Evolutionary conservation across 1,284 basidiomycete species (phyloP).

Genomic region (Ceratobasidium sp.): DNA sequence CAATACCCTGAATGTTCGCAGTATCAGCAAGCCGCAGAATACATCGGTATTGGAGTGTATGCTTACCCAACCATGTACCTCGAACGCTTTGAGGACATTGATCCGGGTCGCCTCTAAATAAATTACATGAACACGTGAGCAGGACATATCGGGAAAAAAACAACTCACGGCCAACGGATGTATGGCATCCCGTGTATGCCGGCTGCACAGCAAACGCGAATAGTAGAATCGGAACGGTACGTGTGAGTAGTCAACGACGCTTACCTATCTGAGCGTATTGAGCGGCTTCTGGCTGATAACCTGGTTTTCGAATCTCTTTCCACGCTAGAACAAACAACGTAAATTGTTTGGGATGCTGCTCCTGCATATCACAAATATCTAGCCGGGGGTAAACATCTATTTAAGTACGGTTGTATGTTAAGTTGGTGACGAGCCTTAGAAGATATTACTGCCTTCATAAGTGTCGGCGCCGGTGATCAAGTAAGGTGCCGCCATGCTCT

Average conservation of each 20-base stretch:
- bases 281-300: constrained; percentile 27
- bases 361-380: constrained; percentile 39
- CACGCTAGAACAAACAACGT: constrained; percentile 45
- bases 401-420: not conserved
- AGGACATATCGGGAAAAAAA: no score
- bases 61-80: not conserved
- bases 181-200: constrained; percentile 48
- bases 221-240: not conserved
- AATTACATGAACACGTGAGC: no score
- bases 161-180: constrained; percentile 37
- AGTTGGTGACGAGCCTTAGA: no score
- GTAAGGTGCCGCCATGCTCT: no score
- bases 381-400: constrained; percentile 26
- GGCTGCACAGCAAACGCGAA: not conserved
- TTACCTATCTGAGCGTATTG: constrained; percentile 7
- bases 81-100: not conserved
- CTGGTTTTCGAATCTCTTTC: constrained; percentile 14
- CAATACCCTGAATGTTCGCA: constrained; percentile 19
- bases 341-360: constrained; percentile 40
- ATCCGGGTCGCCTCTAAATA: constrained; percentile 4
- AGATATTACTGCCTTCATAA: no score
- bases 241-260: no score
- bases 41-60: not conserved
- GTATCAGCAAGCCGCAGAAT: not conserved
- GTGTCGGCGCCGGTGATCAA: no score